These are phyloP conservation scores for Fusarium sp. DNA, from an alignment of 2,329 filamentous ascomycete genomes.

Conservation along the genomic window DNA sequence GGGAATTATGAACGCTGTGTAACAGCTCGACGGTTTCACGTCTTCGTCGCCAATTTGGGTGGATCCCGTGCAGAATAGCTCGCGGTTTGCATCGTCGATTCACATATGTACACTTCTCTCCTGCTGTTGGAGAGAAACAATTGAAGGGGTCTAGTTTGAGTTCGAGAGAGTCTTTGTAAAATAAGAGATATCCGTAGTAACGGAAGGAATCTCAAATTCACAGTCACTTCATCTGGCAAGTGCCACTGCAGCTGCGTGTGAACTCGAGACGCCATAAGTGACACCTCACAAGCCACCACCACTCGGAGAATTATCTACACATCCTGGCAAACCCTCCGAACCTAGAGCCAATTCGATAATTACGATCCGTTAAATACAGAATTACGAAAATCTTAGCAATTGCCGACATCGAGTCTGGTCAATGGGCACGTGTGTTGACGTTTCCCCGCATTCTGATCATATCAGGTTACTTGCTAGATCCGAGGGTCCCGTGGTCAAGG, in stretches of 20 bases:
- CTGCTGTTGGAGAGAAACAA: background rate
- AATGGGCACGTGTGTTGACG: slow-evolving; percentile 19
- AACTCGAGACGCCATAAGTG: background rate
- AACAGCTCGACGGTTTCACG: accelerated
- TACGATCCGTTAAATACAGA: background rate
- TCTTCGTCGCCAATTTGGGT: background rate
- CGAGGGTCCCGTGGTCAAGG: slow-evolving; percentile 6
- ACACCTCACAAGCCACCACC: background rate
- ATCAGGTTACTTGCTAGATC: slow-evolving; percentile 9
- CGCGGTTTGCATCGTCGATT: too few relatives aligned
- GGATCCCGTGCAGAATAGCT: too few relatives aligned
- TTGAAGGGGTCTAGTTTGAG: too few relatives aligned
- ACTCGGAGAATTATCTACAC: background rate
- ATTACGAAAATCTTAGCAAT: slow-evolving; percentile 2
- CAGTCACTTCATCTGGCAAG: background rate
- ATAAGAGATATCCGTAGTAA: background rate
- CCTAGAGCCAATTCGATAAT: background rate
- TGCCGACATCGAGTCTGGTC: background rate
- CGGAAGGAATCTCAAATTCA: background rate
- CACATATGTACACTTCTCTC: too few relatives aligned
- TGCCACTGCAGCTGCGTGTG: background rate
- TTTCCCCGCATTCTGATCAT: slow-evolving; percentile 28
- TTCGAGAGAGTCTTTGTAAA: too few relatives aligned
- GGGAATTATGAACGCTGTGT: too few relatives aligned
- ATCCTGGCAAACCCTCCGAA: background rate